phyloP scores from a whole-genome alignment of 768 basidiomycete genomes.

The Boletus patriciae region DNA sequence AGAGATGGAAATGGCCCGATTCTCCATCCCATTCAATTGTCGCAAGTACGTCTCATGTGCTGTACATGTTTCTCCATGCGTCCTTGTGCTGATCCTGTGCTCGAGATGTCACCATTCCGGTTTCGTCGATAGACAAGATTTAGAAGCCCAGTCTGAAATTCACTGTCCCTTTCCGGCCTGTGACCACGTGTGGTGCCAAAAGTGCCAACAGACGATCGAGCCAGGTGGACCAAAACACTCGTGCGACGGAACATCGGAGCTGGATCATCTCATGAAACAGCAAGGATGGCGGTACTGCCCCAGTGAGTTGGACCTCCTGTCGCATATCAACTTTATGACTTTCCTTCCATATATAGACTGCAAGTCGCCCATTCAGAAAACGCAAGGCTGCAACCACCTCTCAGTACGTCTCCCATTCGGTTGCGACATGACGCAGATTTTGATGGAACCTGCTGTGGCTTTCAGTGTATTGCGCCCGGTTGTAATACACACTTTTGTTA shows the following conservation, averaged over 20 bases:
- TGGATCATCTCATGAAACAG: conserved; percentile 49
- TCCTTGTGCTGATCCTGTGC: background rate
- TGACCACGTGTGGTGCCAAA: conserved; percentile 57
- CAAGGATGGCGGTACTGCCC: conserved; percentile 67
- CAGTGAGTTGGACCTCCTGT: conserved; percentile 35
- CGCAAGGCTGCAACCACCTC: conserved; percentile 58
- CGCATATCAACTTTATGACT: background rate
- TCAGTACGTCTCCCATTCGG: conserved; percentile 39
- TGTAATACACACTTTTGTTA: conserved; percentile 63
- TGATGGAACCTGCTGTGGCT: background rate
- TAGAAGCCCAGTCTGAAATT: conserved; percentile 41
- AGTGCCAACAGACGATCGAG: conserved; percentile 46
- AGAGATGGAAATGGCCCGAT: conserved; percentile 47
- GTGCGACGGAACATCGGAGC: conserved; percentile 57
- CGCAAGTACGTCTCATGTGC: conserved; percentile 41
- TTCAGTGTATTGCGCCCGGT: conserved; percentile 53
- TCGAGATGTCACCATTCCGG: conserved; percentile 50
- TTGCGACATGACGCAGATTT: background rate
- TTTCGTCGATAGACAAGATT: conserved; percentile 52
- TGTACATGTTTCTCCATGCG: background rate
- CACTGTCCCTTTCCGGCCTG: conserved; percentile 52
- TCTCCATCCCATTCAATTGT: conserved; percentile 47
- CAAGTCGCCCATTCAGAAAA: conserved; percentile 51
- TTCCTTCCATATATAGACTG: conserved; percentile 34
- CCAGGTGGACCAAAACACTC: conserved; percentile 45